These are phyloP conservation scores for Basidiobolus heterosporus DNA, from an alignment of 371 early-diverging fungal genomes.

Conservation along the genomic window DNA sequence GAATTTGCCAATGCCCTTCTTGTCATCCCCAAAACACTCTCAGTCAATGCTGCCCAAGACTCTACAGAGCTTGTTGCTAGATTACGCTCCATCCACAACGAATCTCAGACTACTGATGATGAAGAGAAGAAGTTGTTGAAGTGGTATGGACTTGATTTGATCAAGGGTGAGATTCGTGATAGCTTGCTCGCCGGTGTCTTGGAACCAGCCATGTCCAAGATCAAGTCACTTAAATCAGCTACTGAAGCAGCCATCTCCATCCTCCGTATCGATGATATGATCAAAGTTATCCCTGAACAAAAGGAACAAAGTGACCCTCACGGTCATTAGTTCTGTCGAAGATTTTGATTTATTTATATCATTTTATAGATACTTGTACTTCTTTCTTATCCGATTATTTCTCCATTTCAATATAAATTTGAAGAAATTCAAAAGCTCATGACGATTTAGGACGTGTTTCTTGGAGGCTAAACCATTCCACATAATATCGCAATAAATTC, in stretches of 20 bases:
- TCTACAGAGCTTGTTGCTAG: conserved; percentile 92
- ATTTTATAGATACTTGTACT: no score
- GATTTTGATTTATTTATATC: no score
- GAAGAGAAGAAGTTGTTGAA: conserved; percentile 62
- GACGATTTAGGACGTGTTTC: no score
- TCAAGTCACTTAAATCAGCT: conserved; percentile 96
- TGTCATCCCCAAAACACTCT: conserved; percentile 94
- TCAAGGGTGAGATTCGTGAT: conserved; percentile 86
- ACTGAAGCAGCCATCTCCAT: conserved; percentile 99
- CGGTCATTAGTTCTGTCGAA: neutral
- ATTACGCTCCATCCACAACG: conserved; percentile 86
- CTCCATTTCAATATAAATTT: no score
- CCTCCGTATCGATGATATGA: conserved; percentile 97
- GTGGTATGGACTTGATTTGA: conserved; percentile 89
- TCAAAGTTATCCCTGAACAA: conserved; percentile 33
- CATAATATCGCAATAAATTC: no score
- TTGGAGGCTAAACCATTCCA: no score
- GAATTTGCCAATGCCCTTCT: conserved; percentile 96
- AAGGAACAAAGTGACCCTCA: conserved; percentile 1
- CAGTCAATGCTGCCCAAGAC: conserved; percentile 97
- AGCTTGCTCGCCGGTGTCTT: conserved; percentile 94
- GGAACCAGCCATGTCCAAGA: conserved; percentile 98
- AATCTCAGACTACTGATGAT: conserved; percentile 46
- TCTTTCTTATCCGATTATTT: no score
- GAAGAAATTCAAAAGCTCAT: no score